A percentile compares a stretch with the other conserved stretches of the same genome.
Conservation (phyloP, 805 yeast genomes). For the Alloascoidea hylecoeti region DNA sequence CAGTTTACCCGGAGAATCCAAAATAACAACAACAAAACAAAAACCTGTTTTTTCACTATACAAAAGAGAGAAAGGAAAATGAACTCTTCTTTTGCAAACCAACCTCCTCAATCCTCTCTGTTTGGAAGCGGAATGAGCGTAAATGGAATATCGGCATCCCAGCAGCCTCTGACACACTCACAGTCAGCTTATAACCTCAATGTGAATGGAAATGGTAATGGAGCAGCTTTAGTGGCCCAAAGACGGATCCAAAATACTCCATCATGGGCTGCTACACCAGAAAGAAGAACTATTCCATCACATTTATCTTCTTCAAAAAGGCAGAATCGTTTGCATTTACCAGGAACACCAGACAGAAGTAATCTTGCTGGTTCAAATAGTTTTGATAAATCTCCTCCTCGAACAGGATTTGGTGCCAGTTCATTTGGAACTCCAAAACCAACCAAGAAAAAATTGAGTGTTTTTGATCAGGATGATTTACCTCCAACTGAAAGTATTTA, state of each 20-base stretch:
- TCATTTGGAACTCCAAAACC: slow-evolving; percentile 15
- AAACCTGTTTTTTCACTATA: too few species aligned
- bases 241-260: slow-evolving; percentile 3
- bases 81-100: too few species aligned
- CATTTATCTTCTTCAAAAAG: slow-evolving; percentile 3
- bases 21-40: too few species aligned
- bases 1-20: too few species aligned
- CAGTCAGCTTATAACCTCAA: background rate
- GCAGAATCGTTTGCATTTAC: slow-evolving; percentile 2
- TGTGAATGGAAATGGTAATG: background rate
- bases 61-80: too few species aligned
- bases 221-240: background rate
- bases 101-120: too few species aligned
- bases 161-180: slow-evolving; percentile 6
- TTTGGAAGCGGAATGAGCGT: too few species aligned
- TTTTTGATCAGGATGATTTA: slow-evolving; percentile 9
- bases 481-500: slow-evolving; percentile 11
- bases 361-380: slow-evolving; percentile 1
- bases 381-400: background rate
- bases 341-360: slow-evolving; percentile 2
- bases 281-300: slow-evolving; percentile 6
- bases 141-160: too few species aligned
- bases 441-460: slow-evolving; percentile 7
- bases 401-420: slow-evolving; percentile 5
- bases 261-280: slow-evolving; percentile 5